A percentile compares a stretch with the other conserved stretches of the same genome.
phyloP scores from a whole-genome alignment of 805 yeast species.

The Kodamaea hsintzibuensis region DNA sequence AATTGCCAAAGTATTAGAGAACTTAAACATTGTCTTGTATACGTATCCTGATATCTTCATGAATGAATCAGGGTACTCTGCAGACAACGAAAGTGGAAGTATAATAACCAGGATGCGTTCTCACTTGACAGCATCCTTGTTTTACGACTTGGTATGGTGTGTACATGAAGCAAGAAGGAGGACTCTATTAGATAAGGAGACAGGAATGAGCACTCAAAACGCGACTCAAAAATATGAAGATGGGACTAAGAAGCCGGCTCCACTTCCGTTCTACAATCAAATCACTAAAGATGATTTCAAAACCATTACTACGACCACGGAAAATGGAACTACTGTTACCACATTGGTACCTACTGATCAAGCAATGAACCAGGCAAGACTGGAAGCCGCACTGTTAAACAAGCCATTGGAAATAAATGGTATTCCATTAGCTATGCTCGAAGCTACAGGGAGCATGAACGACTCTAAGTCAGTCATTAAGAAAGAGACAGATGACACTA shows the following conservation, averaged over 20 bases:
- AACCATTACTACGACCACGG: slow-evolving; percentile 81
- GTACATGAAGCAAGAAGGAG: slow-evolving; percentile 91
- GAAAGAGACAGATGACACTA: slow-evolving; percentile 1
- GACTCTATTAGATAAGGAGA: slow-evolving; percentile 34
- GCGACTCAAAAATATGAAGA: slow-evolving; percentile 11
- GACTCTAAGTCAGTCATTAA: background rate
- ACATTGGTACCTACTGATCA: slow-evolving; percentile 84
- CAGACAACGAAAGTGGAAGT: slow-evolving; percentile 35
- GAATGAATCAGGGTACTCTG: slow-evolving; percentile 47
- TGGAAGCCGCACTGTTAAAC: slow-evolving; percentile 55
- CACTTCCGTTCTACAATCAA: slow-evolving; percentile 88
- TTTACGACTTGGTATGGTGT: slow-evolving; percentile 91
- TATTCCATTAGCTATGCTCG: slow-evolving; percentile 69
- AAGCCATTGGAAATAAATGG: slow-evolving; percentile 64
- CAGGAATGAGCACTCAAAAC: slow-evolving; percentile 10
- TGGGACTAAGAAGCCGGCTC: slow-evolving; percentile 45
- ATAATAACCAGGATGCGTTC: slow-evolving; percentile 88
- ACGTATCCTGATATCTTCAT: slow-evolving; percentile 80
- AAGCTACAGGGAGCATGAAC: slow-evolving; percentile 73
- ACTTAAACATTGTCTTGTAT: slow-evolving; percentile 80
- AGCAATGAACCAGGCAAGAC: slow-evolving; percentile 64
- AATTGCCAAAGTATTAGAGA: slow-evolving; percentile 88
- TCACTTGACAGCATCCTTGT: slow-evolving; percentile 85
- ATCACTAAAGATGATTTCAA: slow-evolving; percentile 87
- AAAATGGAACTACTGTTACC: slow-evolving; percentile 89